A percentile compares a stretch with the other conserved stretches of the same genome.
Conservation (phyloP, 1,284 basidiomycete species). For the Anthracocystis panici-leucophaei region DNA sequence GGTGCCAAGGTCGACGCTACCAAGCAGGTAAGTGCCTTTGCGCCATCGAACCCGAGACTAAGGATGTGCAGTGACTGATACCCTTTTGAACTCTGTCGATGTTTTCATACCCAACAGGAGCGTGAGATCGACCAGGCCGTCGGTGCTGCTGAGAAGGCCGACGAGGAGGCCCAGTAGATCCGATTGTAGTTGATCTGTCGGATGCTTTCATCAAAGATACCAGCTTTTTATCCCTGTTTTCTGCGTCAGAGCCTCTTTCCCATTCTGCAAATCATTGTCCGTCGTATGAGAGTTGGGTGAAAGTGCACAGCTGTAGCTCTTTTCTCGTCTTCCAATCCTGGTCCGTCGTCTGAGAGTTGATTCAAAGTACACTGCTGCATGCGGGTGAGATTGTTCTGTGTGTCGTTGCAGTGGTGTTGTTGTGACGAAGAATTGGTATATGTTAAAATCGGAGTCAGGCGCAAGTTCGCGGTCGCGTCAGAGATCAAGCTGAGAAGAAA, state of each 20-base stretch:
- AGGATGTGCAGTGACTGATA: background rate
- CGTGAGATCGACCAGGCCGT: constrained; percentile 53
- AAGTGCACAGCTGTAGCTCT: background rate
- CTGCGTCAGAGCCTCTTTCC: background rate
- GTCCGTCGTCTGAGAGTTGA: too few species aligned
- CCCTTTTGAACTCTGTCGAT: background rate
- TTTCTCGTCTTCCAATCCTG: too few species aligned
- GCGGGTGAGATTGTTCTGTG: too few species aligned
- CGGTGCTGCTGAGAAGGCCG: constrained; percentile 38
- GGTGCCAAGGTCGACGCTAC: constrained; percentile 53
- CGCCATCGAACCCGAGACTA: background rate
- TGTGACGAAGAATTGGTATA: too few species aligned
- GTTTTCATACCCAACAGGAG: constrained; percentile 17
- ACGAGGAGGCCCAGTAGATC: constrained; percentile 15
- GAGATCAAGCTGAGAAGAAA: constrained; percentile 20
- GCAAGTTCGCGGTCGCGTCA: background rate
- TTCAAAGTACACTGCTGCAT: too few species aligned
- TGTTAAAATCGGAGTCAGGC: background rate
- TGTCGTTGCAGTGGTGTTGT: too few species aligned
- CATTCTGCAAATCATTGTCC: background rate
- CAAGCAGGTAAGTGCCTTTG: constrained; percentile 40
- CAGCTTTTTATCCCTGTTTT: background rate
- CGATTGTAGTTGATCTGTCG: background rate
- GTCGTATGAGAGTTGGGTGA: too few species aligned
- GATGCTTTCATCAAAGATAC: constrained; percentile 18